These are phyloP conservation scores for Lathyrus tuberosus DNA, from an alignment of 306 rosid genomes.

Conservation along the genomic window DNA sequence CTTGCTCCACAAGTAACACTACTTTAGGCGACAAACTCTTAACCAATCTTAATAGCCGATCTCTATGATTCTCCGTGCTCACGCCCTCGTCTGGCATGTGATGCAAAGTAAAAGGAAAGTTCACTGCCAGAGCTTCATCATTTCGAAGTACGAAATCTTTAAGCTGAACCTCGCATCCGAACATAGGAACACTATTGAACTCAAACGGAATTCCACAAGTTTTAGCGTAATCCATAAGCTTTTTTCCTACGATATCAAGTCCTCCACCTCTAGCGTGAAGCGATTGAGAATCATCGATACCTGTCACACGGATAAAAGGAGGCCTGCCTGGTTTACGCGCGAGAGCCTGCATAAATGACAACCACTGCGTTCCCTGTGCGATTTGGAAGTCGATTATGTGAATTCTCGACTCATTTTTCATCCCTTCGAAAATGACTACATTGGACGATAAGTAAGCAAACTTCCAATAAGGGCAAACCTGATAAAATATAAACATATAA, in stretches of 20 bases:
- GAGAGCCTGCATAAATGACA: constrained; percentile 62
- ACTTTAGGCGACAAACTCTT: constrained; percentile 81
- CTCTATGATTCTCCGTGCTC: constrained; percentile 82
- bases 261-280: constrained; percentile 90
- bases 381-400: constrained; percentile 96
- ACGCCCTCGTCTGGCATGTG: constrained; percentile 99
- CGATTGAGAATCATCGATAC: constrained; percentile 88
- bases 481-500: constrained; percentile 69
- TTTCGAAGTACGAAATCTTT: constrained; percentile 54
- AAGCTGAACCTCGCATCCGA: constrained; percentile 62
- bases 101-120: constrained; percentile 77
- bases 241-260: constrained; percentile 68
- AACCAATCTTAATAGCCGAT: constrained; percentile 74
- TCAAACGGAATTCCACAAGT: constrained; percentile 64
- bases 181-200: constrained; percentile 79
- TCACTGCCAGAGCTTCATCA: constrained; percentile 77
- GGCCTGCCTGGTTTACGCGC: constrained; percentile 62
- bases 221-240: constrained; percentile 50
- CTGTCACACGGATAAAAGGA: constrained; percentile 71
- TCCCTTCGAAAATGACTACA: constrained; percentile 63
- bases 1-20: constrained; percentile 87
- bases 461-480: constrained; percentile 75
- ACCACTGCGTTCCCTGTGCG: constrained; percentile 88
- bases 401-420: constrained; percentile 65
- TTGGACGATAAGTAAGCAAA: constrained; percentile 81